Conservation (phyloP, 192 early-diverging fungal species). For the Mortierella claussenii region DNA sequence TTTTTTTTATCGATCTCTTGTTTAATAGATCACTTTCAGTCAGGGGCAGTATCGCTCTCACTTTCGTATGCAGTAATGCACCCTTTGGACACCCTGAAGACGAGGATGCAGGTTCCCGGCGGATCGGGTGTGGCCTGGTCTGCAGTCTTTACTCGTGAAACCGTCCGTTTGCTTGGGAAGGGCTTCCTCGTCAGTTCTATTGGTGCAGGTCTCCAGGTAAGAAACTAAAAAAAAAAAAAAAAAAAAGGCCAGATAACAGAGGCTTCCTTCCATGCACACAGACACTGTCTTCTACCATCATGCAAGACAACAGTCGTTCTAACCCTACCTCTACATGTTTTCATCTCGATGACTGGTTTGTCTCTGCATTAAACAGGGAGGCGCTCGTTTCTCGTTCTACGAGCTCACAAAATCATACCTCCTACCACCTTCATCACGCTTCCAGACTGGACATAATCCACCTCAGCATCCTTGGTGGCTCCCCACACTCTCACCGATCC, state of each 20-base stretch:
- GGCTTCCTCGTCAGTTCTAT: slow-evolving; percentile 75
- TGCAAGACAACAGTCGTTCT: no score
- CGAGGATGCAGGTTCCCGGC: slow-evolving; percentile 72
- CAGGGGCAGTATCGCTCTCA: slow-evolving; percentile 70
- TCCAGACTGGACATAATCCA: slow-evolving; percentile 39
- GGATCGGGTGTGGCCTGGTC: slow-evolving; percentile 47
- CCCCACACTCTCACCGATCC: slow-evolving; percentile 58
- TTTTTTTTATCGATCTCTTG: neutral
- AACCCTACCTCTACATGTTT: neutral
- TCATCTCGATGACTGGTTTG: slow-evolving; percentile 2
- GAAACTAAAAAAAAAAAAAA: neutral
- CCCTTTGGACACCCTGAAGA: slow-evolving; percentile 81
- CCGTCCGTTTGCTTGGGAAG: slow-evolving; percentile 61
- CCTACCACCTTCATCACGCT: slow-evolving; percentile 53
- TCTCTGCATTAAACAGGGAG: slow-evolving; percentile 57
- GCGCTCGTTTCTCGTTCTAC: slow-evolving; percentile 75
- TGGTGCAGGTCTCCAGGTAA: slow-evolving; percentile 76
- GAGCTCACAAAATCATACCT: slow-evolving; percentile 71
- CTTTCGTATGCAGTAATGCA: slow-evolving; percentile 80
- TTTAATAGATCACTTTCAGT: slow-evolving; percentile 67
- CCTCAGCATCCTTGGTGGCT: slow-evolving; percentile 52
- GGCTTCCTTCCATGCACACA: no score
- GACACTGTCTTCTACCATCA: no score
- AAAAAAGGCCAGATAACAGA: neutral
- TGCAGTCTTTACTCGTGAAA: slow-evolving; percentile 63